These are phyloP conservation scores for Pontederia paniculata DNA, from an alignment of 176 grass and related monocot genomes.

Conservation along the genomic window DNA sequence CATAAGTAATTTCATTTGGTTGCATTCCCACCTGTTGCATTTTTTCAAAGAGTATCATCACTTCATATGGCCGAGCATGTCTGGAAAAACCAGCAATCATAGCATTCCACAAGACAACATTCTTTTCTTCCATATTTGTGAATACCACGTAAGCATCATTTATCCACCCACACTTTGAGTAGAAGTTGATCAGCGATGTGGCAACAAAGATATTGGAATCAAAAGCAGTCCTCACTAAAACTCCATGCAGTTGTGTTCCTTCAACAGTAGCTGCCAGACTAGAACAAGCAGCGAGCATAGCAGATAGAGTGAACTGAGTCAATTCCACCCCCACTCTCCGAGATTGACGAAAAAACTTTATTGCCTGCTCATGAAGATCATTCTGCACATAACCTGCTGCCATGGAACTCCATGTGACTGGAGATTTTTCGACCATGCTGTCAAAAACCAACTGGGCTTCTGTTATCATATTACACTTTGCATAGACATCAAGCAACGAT, in stretches of 20 bases:
- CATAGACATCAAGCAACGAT: constrained; percentile 54
- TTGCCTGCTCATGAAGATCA: constrained; percentile 43
- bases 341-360: constrained; percentile 26
- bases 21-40: constrained; percentile 36
- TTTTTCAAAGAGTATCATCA: constrained; percentile 74
- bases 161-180: constrained; percentile 48
- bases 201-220: constrained; percentile 37
- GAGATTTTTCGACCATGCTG: constrained; percentile 47
- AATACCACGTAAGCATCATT: constrained; percentile 44
- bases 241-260: constrained; percentile 44
- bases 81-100: constrained; percentile 48
- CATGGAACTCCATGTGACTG: constrained; percentile 58
- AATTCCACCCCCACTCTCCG: constrained; percentile 30
- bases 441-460: constrained; percentile 42
- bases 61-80: constrained; percentile 44
- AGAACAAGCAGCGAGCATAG: constrained; percentile 45
- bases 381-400: constrained; percentile 53
- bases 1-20: constrained; percentile 49
- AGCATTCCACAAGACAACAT: constrained; percentile 53
- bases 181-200: constrained; percentile 47
- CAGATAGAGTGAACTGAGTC: constrained; percentile 53
- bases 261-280: constrained; percentile 34
- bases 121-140: constrained; percentile 28
- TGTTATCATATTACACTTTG: constrained; percentile 49
- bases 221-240: constrained; percentile 39